Evolutionary conservation across 129 eudicot species (phyloP).

Genomic region (Chrysanthemum makinoi): DNA sequence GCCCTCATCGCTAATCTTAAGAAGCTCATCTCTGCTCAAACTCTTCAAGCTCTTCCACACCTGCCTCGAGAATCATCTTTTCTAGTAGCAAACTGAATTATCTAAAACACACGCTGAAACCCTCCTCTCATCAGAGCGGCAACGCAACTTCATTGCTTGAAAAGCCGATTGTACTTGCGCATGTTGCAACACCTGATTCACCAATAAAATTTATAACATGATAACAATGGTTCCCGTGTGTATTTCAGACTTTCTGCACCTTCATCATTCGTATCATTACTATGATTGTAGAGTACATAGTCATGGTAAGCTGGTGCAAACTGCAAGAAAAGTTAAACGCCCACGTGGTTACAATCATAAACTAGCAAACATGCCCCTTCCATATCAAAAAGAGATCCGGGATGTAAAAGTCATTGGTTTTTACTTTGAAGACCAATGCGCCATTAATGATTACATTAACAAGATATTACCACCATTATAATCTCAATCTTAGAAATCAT

Average conservation of each 20-base stretch:
- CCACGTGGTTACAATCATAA: background rate
- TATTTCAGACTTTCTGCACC: constrained; percentile 77
- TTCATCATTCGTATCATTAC: constrained; percentile 63
- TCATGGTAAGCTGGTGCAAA: constrained; percentile 99
- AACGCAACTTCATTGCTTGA: constrained; percentile 81
- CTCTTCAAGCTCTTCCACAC: constrained; percentile 60
- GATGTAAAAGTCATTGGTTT: background rate
- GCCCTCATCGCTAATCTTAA: constrained; percentile 89
- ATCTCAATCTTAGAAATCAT: too few species aligned
- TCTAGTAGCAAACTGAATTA: constrained; percentile 34
- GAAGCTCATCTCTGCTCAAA: constrained; percentile 67
- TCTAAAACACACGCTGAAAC: constrained; percentile 85
- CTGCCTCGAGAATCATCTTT: constrained; percentile 35
- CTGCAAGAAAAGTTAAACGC: constrained; percentile 37
- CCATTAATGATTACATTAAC: too few species aligned
- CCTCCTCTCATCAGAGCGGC: constrained; percentile 91
- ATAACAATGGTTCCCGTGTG: too few species aligned
- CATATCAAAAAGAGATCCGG: background rate
- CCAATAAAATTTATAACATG: background rate
- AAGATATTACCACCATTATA: too few species aligned
- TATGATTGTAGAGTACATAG: constrained; percentile 88
- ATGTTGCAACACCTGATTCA: constrained; percentile 87
- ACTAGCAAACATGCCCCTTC: background rate
- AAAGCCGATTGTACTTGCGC: constrained; percentile 84
- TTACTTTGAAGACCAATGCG: too few species aligned